Base-by-base conservation (phyloP, 2,329 filamentous ascomycete genomes). In the Diaporthe humulicola region DNA sequence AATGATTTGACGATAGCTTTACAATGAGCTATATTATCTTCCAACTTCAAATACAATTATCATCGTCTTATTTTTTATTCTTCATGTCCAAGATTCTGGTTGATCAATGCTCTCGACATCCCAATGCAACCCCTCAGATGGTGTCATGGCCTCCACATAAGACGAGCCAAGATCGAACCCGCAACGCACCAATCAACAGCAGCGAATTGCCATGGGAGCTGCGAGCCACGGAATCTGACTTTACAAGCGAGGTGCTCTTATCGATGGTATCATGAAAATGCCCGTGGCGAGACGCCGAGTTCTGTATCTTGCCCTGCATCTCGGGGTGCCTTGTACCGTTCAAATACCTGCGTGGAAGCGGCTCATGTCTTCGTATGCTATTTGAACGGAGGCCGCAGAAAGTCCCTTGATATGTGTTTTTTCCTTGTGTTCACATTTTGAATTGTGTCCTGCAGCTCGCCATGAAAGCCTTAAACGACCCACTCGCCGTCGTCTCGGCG, bases 121-220 rank as follows among this genome's bases (percentile, higher is more conserved):
- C 45, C 22, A 28, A 52, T 40, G 42, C 19, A 45, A 70, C 70
- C 70, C 70, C 66, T 73, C 67, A 74, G 30, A 75, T 75, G 74
- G 48, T 73, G 74, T 72, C 67, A 75, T 75, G 70, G 38, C 57
- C 70, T 66, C 69, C 64, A 67, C 40, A 57, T 28, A 75, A 75
- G 70, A 48, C 73, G 73, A 75, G 58, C 58, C 73, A 52, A 64
- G 7, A 8, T 33, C 38, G 38, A 70, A 19, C 42, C 6, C 45
- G 25, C 25, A 40, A 61, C 57, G 56, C 48, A 72, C 74, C 74
- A 73, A 73, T 73, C 74, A 75, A n/a, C 42, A 30, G 28, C 10
- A n/a, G 15, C 25, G 25, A 40, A 36, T 5, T 66, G 40, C 64
- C 50, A 42, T 64, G 30, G 17, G 50, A 17, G 42, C 56, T 28